Base-by-base conservation (phyloP, 306 rosid genomes). In the Castanopsis chinensis region DNA sequence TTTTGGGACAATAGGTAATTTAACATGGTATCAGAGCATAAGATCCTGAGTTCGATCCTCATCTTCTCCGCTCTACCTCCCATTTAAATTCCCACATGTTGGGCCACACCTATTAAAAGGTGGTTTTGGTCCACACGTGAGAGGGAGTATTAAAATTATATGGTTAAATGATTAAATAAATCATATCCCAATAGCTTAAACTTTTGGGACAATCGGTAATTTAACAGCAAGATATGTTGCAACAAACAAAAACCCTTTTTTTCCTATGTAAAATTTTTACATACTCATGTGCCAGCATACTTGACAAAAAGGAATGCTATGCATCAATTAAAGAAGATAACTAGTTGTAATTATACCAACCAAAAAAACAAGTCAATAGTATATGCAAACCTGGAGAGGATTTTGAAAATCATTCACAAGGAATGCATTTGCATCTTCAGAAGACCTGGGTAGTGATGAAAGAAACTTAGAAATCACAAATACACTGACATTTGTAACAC, bases 341-440 rank as follows among this genome's bases (percentile, higher is more conserved):
- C 5, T 59, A 59, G 32, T 21, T 20, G 65, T 67, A 10, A 67
- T 9, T 67, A 5, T 67, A 67, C n/a, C 15, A 72, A 27, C 77
- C 37, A 73, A 79, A 75, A 28, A 78, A 49, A 72, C 30, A 73
- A 78, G 58, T 61, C 41, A 43, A 76, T 61, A 64, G 74, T 74
- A 71, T 55, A 59, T 37, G 53, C 80, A 60, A 78, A 93, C 99
- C 98, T 93, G 99, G 71, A 96, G 92, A 32, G 98, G 96, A 90
- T 87, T 91, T 88, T 90, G 89, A 86, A 90, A 93, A 88, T 96
- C 97, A 85, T 96, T 93, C 69, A 96, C 92, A 27, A 91, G 85
- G 83, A 93, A 93, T 70, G 91, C 90, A 49, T 96, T 96, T 69
- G 97, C 86, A 85, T 96, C 97, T 78, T 96, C 99, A 6, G 89